Percentiles rank a stretch among this genome's conserved stretches.
phyloP scores from a whole-genome alignment of 2,329 filamentous ascomycete genomes.

The Aspergillus tubingensis region DNA sequence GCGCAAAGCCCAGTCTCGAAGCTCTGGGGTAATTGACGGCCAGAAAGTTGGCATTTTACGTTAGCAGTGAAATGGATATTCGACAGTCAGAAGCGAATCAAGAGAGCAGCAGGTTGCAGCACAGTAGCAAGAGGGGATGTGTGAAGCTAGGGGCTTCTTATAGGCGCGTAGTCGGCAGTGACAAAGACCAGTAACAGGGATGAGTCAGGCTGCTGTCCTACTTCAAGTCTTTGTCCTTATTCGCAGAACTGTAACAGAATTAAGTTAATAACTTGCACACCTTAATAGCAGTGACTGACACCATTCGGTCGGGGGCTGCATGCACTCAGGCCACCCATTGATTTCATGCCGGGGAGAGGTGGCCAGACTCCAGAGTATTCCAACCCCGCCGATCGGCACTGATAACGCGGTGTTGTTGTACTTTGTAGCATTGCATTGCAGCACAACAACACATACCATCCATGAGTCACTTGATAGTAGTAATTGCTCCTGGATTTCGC shows the following conservation, averaged over 20 bases:
- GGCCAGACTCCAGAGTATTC: background rate
- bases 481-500: no score
- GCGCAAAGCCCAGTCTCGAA: conserved; percentile 63
- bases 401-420: background rate
- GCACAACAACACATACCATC: background rate
- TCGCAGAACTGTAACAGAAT: background rate
- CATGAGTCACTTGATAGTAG: background rate
- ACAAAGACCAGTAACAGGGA: background rate
- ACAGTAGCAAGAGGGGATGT: background rate
- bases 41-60: conserved; percentile 62
- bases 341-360: background rate
- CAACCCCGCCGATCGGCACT: conserved; percentile 1
- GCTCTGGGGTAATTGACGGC: conserved; percentile 55
- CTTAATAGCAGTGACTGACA: background rate
- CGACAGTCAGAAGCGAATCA: background rate
- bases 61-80: background rate
- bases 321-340: background rate
- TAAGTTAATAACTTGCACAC: background rate
- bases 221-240: background rate
- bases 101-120: background rate
- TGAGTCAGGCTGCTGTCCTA: background rate
- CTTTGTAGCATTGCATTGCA: background rate
- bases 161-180: background rate
- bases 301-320: background rate
- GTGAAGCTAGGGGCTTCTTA: background rate